Base-by-base conservation (phyloP, 2,329 filamentous ascomycete genomes). In the Phyllosticta ampelicida region DNA sequence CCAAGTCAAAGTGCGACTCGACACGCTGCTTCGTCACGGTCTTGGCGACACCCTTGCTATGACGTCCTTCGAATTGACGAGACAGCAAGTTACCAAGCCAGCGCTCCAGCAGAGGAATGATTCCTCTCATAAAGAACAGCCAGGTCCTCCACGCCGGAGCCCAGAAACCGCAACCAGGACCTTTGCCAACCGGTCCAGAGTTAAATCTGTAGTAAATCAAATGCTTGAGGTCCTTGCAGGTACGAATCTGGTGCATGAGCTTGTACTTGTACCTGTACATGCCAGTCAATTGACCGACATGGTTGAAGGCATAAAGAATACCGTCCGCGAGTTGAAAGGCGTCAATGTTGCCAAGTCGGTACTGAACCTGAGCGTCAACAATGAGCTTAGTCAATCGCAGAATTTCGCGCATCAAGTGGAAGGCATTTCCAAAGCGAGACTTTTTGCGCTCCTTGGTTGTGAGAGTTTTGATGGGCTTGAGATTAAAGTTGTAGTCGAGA, bases 261-360 rank as follows among this genome's bases (percentile, higher is more conserved):
- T 99, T 99, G 79, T 99, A 99, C 80, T 99, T 99, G 82, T 99
- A 99, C 61, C 94, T 87, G 75, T 99, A 99, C 94, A 99, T 99
- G 71, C 94, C 94, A 16, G 94, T 99, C 61, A 99, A 79, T 73
- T 99, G 95, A 62, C 94, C 94, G 59, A 99, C 94, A 66, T 99
- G 94, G 75, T 99, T 99, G 78, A 99, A 99, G 18, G 94, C 95
- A 66, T 99, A 99, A n/a, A 97, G 79, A 59, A 99, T 99, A 72
- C 94, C 94, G 72, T 99, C 94, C 3, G 94, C 94, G 63, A 99
- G 85, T 73, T 99, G 94, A 78, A 99, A 99, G 44, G 95, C 94
- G 73, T 99, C 94, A 62, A 99, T 97, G 68, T 99, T 99, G 60
- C 95, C 95, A 48, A 99, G 78, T 26, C 94, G 86, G 70, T 97